These are phyloP conservation scores for Marsdenia floribunda DNA, from an alignment of 257 asterid species.

Conservation along the genomic window DNA sequence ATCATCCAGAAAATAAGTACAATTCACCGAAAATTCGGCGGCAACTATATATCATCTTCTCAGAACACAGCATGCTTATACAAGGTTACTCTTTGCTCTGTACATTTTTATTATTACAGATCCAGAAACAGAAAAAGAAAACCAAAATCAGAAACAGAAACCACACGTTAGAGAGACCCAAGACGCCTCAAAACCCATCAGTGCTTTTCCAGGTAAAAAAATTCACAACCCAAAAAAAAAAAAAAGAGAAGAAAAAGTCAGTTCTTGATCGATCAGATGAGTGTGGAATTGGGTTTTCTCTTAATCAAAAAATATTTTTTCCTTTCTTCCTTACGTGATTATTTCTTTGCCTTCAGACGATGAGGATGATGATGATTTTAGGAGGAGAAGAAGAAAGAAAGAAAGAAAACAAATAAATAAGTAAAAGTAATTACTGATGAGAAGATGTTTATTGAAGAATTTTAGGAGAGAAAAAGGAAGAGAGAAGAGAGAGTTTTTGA, in stretches of 20 bases:
- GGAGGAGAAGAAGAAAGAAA: conserved; percentile 11
- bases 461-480: conserved; percentile 12
- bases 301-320: conserved; percentile 32
- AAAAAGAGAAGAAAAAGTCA: conserved; percentile 11
- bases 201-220: conserved; percentile 23
- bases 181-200: conserved; percentile 57
- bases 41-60: conserved; percentile 20
- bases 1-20: conserved; percentile 39
- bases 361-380: conserved; percentile 26
- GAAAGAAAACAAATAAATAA: neutral
- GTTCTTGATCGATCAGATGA: conserved; percentile 31
- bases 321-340: conserved; percentile 8
- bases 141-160: conserved; percentile 18
- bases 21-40: conserved; percentile 35
- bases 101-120: conserved; percentile 53
- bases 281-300: conserved; percentile 34
- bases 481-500: conserved; percentile 12
- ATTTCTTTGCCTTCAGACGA: conserved; percentile 21
- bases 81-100: conserved; percentile 26
- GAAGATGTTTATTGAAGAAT: conserved; percentile 24
- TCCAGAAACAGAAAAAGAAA: conserved; percentile 29
- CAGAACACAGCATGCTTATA: conserved; percentile 20
- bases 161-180: conserved; percentile 45
- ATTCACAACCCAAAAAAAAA: conserved; percentile 19
- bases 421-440: conserved; percentile 22